Evolutionary conservation across 2,329 filamentous ascomycete genomes (phyloP).

Genomic region (Teratosphaeria zuluensis): DNA sequence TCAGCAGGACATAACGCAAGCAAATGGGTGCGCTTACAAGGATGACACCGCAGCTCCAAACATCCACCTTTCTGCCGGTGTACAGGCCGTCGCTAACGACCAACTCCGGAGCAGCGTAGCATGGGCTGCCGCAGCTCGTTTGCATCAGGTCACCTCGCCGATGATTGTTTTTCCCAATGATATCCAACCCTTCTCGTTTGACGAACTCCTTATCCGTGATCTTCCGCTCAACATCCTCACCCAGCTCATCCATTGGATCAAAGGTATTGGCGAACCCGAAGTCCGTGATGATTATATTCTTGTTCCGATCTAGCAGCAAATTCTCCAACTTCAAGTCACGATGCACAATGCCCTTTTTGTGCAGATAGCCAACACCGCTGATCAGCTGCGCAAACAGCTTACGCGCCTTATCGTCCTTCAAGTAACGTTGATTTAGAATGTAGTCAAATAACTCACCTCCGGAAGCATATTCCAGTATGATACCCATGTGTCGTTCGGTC

Average conservation of each 20-base stretch:
- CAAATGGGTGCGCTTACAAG: conserved; percentile 53
- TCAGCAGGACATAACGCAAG: conserved; percentile 2
- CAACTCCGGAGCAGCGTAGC: conserved; percentile 91
- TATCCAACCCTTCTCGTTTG: conserved; percentile 76
- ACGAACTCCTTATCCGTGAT: conserved; percentile 81
- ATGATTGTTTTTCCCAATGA: conserved; percentile 51
- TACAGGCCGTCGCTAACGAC: conserved; percentile 97
- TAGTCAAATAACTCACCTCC: conserved; percentile 97
- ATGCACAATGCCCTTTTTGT: conserved; percentile 98
- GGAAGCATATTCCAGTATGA: conserved; percentile 96
- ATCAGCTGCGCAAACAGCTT: conserved; percentile 90
- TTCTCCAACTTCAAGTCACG: conserved; percentile 96
- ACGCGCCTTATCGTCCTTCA: conserved; percentile 86
- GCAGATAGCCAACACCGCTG: conserved; percentile 91
- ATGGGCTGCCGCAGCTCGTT: conserved; percentile 95
- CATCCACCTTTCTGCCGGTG: conserved; percentile 93
- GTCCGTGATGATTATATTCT: conserved; percentile 99
- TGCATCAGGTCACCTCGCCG: conserved; percentile 95
- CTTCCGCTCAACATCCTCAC: conserved; percentile 81
- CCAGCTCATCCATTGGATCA: conserved; percentile 75
- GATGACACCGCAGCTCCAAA: conserved; percentile 99
- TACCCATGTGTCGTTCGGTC: conserved; percentile 92
- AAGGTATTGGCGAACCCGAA: conserved; percentile 99
- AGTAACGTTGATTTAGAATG: conserved; percentile 90
- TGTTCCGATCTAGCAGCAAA: conserved; percentile 83